phyloP scores from a whole-genome alignment of 2,329 filamentous ascomycete genomes.

The Apiospora kogelbergensis region DNA sequence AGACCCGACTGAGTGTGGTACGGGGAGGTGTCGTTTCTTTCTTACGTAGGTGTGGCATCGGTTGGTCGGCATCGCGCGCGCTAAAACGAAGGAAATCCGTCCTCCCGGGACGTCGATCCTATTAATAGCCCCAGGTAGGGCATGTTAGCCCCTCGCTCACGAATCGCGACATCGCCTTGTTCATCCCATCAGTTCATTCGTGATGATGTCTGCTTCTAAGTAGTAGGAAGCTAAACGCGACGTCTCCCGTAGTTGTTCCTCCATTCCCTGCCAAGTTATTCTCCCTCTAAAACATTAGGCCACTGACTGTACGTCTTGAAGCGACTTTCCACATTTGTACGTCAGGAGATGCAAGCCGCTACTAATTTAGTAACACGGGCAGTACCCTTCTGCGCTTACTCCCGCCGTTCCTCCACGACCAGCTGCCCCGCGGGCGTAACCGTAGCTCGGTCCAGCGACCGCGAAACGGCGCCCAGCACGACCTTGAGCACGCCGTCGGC shows the following conservation, averaged over 20 bases:
- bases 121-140: not conserved
- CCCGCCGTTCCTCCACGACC: not conserved
- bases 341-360: not conserved
- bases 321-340: not conserved
- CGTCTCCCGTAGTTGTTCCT: not conserved
- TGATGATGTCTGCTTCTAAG: not conserved
- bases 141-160: not conserved
- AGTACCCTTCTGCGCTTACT: not conserved
- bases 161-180: not conserved
- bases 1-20: not conserved
- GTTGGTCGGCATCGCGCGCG: not conserved
- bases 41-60: not conserved
- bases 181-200: not conserved
- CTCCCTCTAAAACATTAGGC: not conserved
- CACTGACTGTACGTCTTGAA: not conserved
- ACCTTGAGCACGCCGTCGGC: slow-evolving; percentile 64
- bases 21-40: not conserved
- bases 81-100: not conserved
- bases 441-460: slow-evolving; percentile 21
- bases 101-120: not conserved
- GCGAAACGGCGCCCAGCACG: slow-evolving; percentile 58
- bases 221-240: not conserved
- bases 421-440: not conserved
- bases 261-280: not conserved
- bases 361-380: not conserved